Conservation (phyloP, 164 flowering plant genomes). For the Warburgia ugandensis region DNA sequence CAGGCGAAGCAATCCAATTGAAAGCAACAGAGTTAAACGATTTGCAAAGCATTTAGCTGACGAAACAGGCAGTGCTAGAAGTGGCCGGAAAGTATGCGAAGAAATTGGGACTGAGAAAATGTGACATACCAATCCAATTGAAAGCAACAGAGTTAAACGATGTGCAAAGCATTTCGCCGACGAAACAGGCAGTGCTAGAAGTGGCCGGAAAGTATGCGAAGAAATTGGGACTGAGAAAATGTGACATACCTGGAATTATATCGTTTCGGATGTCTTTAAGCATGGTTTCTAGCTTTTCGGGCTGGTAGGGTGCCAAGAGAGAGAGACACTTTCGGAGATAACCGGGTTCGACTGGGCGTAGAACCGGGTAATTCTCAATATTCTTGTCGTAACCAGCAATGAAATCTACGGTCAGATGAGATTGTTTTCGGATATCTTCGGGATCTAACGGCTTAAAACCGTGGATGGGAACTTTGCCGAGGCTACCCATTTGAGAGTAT, state of each 20-base stretch:
- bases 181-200: constrained; percentile 39
- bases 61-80: constrained; percentile 39
- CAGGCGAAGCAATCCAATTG: constrained; percentile 54
- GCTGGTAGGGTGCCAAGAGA: constrained; percentile 24
- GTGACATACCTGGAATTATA: constrained; percentile 50
- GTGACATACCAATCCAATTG: constrained; percentile 61
- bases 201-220: constrained; percentile 51
- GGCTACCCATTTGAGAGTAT: constrained; percentile 41
- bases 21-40: constrained; percentile 46
- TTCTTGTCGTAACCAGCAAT: constrained; percentile 45
- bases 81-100: constrained; percentile 51
- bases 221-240: constrained; percentile 59
- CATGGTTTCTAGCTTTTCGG: constrained; percentile 36
- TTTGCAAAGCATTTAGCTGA: constrained; percentile 51
- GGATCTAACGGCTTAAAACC: constrained; percentile 38
- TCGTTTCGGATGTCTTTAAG: constrained; percentile 25
- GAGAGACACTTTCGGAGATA: constrained; percentile 28
- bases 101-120: constrained; percentile 59
- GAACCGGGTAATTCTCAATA: constrained; percentile 42
- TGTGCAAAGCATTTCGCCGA: constrained; percentile 53
- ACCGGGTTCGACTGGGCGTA: constrained; percentile 42
- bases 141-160: constrained; percentile 46
- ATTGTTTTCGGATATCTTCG: constrained; percentile 37
- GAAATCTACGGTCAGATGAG: constrained; percentile 45
- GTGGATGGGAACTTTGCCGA: constrained; percentile 10